phyloP scores from a whole-genome alignment of 805 yeast species.

The Sugiyamaella boreocaroliniensis region DNA sequence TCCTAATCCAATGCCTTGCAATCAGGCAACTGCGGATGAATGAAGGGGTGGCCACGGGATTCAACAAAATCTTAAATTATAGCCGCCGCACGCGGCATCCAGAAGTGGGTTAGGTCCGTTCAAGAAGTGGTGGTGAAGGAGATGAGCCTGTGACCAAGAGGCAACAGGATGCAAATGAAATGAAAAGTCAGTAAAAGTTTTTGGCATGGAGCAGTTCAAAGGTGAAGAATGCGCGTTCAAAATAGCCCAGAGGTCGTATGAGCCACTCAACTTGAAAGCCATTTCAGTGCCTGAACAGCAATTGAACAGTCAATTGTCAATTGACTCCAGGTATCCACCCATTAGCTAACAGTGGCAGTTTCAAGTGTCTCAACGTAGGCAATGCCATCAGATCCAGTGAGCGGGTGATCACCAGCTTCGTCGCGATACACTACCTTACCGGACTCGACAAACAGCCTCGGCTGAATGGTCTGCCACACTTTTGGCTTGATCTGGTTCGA shows the following conservation, averaged over 20 bases:
- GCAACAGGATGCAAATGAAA: too few relatives aligned
- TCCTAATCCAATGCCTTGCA: not conserved
- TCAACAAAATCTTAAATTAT: not conserved
- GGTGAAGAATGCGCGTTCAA: too few relatives aligned
- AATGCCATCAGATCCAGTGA: not conserved
- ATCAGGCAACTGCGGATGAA: not conserved
- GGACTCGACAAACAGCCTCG: conserved; percentile 3
- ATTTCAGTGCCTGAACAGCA: too few relatives aligned
- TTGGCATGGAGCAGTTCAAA: too few relatives aligned
- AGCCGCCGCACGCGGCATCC: not conserved
- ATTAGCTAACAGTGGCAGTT: not conserved
- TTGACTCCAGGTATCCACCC: too few relatives aligned
- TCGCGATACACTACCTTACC: conserved; percentile 7
- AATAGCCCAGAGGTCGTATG: too few relatives aligned
- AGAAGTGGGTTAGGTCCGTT: not conserved
- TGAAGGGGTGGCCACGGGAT: not conserved
- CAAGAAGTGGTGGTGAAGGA: too few relatives aligned
- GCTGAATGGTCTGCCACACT: conserved; percentile 14
- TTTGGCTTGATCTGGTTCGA: conserved; percentile 21
- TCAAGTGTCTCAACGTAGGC: conserved; percentile 2
- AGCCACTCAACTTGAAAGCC: too few relatives aligned
- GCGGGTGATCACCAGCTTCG: not conserved
- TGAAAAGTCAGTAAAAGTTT: too few relatives aligned
- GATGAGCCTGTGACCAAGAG: too few relatives aligned
- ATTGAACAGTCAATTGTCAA: too few relatives aligned